phyloP scores from a whole-genome alignment of 805 yeast species.

The Phaffomyces opuntiae region DNA sequence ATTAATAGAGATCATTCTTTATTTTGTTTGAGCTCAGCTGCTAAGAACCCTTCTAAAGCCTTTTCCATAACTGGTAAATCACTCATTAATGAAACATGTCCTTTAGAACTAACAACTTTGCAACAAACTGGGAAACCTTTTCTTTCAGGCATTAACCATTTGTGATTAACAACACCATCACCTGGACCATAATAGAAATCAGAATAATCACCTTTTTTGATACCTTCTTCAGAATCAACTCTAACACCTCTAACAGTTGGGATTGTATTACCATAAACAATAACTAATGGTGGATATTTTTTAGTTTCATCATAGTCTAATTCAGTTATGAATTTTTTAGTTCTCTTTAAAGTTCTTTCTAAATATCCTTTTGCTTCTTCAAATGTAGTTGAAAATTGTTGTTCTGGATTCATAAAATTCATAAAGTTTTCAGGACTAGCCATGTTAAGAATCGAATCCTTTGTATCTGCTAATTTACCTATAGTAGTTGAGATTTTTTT shows the following conservation, averaged over 20 bases:
- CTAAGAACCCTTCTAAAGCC: conserved; percentile 58
- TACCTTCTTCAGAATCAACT: conserved; percentile 54
- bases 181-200: conserved; percentile 84
- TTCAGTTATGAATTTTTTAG: conserved; percentile 51
- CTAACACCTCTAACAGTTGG: conserved; percentile 83
- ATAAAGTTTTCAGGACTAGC: too few relatives aligned
- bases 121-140: conserved; percentile 70
- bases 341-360: conserved; percentile 47
- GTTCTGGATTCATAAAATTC: not conserved
- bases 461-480: not conserved
- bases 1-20: conserved; percentile 10
- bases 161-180: conserved; percentile 85
- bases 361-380: conserved; percentile 63
- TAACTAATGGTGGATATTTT: conserved; percentile 75
- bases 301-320: conserved; percentile 46
- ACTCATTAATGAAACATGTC: conserved; percentile 76
- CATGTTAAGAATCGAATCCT: too few relatives aligned
- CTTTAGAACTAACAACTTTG: conserved; percentile 53
- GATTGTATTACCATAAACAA: conserved; percentile 72
- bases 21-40: conserved; percentile 35
- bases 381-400: conserved; percentile 24
- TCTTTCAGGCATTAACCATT: conserved; percentile 73
- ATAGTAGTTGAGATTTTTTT: too few relatives aligned
- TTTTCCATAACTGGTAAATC: conserved; percentile 67
- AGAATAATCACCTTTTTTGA: conserved; percentile 63